phyloP scores from a whole-genome alignment of 768 basidiomycete species.

The Boletus coccyginus region DNA sequence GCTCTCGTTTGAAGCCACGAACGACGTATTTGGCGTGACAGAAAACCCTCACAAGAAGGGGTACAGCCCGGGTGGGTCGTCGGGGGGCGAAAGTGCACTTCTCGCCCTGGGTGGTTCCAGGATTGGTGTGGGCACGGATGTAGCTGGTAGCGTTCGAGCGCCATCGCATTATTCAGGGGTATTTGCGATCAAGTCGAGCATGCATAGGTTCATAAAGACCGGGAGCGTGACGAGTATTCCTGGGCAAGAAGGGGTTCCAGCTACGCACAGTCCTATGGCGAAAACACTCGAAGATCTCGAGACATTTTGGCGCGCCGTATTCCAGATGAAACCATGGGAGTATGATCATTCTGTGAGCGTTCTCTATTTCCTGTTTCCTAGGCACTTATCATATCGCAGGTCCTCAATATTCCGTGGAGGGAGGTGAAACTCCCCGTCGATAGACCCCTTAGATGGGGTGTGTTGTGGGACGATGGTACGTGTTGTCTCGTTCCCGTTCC shows the following conservation, averaged over 20 bases:
- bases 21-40: slow-evolving; percentile 58
- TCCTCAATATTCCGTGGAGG: slow-evolving; percentile 35
- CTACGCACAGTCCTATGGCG: slow-evolving; percentile 60
- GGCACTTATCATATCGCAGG: slow-evolving; percentile 18
- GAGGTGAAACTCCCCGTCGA: slow-evolving; percentile 41
- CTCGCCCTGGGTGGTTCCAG: slow-evolving; percentile 59
- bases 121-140: slow-evolving; percentile 66
- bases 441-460: slow-evolving; percentile 57
- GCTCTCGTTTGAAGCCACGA: slow-evolving; percentile 54
- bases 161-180: slow-evolving; percentile 68
- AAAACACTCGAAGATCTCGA: slow-evolving; percentile 58
- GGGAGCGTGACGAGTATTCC: slow-evolving; percentile 45
- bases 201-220: slow-evolving; percentile 53
- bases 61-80: slow-evolving; percentile 62
- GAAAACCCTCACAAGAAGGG: slow-evolving; percentile 58
- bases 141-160: slow-evolving; percentile 64
- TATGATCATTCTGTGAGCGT: slow-evolving; percentile 52
- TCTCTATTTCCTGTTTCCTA: background rate
- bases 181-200: slow-evolving; percentile 57
- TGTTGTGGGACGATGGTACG: slow-evolving; percentile 62
- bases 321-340: slow-evolving; percentile 61
- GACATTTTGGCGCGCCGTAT: slow-evolving; percentile 62
- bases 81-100: slow-evolving; percentile 65
- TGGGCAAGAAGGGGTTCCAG: slow-evolving; percentile 57
- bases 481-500: background rate